Evolutionary conservation across 176 grass and related monocot species (phyloP), one percentile per base, ranked within the genome.

Genomic region (Oryza meyeriana): DNA sequence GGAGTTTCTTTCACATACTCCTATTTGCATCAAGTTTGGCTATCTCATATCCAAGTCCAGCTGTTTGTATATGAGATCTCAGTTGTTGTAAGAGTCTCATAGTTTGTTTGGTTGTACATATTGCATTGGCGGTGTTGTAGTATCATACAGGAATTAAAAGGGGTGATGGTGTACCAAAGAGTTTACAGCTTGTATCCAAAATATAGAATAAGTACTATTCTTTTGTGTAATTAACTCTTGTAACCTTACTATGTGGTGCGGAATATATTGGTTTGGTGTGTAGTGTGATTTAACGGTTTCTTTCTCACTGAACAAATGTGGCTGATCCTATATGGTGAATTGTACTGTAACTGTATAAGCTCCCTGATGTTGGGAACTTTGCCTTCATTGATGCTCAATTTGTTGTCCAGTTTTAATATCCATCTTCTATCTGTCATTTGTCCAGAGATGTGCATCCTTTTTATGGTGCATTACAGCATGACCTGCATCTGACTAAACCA

Each of bases 161-260:
- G 74, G 76, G 55, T 33, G 62, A 59, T 55, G 52, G 69, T 79
- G 87, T 78, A 48, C 38, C 67, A 34, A 64, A 72, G 74, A 76
- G 79, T 81, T 83, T 83, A 92, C 75, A 81, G 52, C 86, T 80
- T 85, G 81, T 85, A 71, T 92, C 75, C 70, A 82, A 79, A 68
- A 63, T 87, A 87, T 87, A 86, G 81, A 92, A 94, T 92, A 91
- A 94, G 86, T 75, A 71, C 16, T 33, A 82, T 90, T 88, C 75
- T 86, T 86, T 86, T 85, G 83, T 92, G 86, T 87, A 88, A 90
- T 85, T 85, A 90, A 90, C 83, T 82, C 72, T 62, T 88, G 81
- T 89, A 85, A 71, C 68, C 52, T 32, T 22, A 61, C 17, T 61
- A 42, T 29, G 12, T 11, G 28, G 58, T 65, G 57, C 4, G 24